Base-by-base conservation (phyloP, 768 basidiomycete genomes). In the Naganishia vaughanmartiniae region DNA sequence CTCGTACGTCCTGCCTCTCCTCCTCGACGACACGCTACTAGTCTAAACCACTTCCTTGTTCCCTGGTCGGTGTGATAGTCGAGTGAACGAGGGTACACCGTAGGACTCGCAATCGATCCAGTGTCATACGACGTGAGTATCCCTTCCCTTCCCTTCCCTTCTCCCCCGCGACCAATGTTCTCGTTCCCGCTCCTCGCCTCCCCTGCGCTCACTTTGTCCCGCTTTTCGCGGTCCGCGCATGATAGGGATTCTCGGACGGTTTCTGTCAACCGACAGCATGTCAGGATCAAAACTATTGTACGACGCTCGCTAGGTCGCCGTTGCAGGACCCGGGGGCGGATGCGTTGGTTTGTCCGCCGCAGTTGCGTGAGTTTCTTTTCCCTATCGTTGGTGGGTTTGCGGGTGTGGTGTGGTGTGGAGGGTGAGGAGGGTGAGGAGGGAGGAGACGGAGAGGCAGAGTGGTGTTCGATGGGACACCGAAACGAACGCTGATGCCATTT, bases 191-290 rank as follows among this genome's bases (percentile, higher is more conserved):
- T 9, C 30, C 54, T 54, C 26, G 5, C 26, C 17, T 26, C 54
- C 54, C 5, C 54, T 54, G 48, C 34, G 19, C n/a, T 14, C n/a
- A 5, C 26, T n/a, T n/a, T n/a, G 30, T 15, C 14, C 10, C 33
- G 36, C 42, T 19, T 12, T 45, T 36, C 7, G 5, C n/a, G 0
- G 6, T 24, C 24, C 11, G 4, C 42, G 15, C 11, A 12, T 24
- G 17, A 19, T 21, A 63, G 60, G 39, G 39, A 1, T 46, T 9
- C 39, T 11, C 26, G 24, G 39, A n/a, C 36, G 60, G 60, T 17
- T 63, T 63, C 60, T 63, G 60, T 28, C 60, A 63, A 45, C 60
- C 60, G 24, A 63, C 60, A 2, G 36, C 60, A 26, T 63, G 60
- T 15, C 60, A 63, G 26, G 60, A 63, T 15, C 39, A 42, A 14